Evolutionary conservation across 2,329 filamentous ascomycete species (phyloP).

Genomic region (Monosporascus cannonballus): DNA sequence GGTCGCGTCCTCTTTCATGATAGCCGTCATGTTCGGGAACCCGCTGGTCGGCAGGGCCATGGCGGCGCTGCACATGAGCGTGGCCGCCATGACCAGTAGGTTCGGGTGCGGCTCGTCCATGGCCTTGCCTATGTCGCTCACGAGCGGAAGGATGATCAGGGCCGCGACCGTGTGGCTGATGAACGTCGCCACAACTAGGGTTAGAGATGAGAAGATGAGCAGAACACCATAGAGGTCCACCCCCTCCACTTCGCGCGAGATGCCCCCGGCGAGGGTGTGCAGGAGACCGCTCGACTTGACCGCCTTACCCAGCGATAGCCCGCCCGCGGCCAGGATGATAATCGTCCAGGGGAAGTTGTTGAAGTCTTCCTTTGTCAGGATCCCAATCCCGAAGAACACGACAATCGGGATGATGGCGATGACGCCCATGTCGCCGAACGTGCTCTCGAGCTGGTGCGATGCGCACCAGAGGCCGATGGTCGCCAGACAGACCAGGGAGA

Average conservation of each 20-base stretch:
- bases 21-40: slow-evolving; percentile 99
- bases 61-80: slow-evolving; percentile 94
- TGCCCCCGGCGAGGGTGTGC: slow-evolving; percentile 75
- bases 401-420: slow-evolving; percentile 94
- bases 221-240: slow-evolving; percentile 82
- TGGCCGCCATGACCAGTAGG: slow-evolving; percentile 87
- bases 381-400: slow-evolving; percentile 92
- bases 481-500: slow-evolving; percentile 70
- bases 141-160: slow-evolving; percentile 86
- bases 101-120: slow-evolving; percentile 94
- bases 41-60: slow-evolving; percentile 95
- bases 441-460: slow-evolving; percentile 76
- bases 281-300: slow-evolving; percentile 90
- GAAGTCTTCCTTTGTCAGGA: slow-evolving; percentile 97
- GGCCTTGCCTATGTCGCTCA: slow-evolving; percentile 73
- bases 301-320: slow-evolving; percentile 85
- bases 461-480: slow-evolving; percentile 93
- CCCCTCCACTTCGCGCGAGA: slow-evolving; percentile 67
- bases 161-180: slow-evolving; percentile 97
- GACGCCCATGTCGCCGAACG: slow-evolving; percentile 98
- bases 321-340: slow-evolving; percentile 93
- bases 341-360: slow-evolving; percentile 99
- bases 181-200: slow-evolving; percentile 91
- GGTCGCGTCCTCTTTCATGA: slow-evolving; percentile 97
- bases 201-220: slow-evolving; percentile 76